Percentiles rank a stretch among this genome's conserved stretches.
phyloP scores from a whole-genome alignment of 2,329 filamentous ascomycete genomes.

The Ceratocystis ficicola region DNA sequence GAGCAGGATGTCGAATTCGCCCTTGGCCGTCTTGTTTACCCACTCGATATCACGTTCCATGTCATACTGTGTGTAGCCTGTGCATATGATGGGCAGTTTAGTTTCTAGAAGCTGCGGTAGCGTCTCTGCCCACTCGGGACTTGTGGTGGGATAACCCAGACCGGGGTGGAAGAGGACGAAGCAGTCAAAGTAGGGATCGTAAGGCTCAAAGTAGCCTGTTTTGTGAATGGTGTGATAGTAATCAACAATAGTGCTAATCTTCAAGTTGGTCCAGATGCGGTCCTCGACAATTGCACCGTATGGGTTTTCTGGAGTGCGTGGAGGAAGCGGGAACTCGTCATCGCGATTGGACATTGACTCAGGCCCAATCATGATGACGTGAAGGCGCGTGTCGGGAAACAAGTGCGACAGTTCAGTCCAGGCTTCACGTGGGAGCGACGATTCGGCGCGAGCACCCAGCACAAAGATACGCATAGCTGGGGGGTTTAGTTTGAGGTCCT shows the following conservation, averaged over 20 bases:
- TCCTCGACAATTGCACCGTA: constrained; percentile 93
- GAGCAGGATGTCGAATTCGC: constrained; percentile 84
- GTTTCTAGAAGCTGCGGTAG: constrained; percentile 84
- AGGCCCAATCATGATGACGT: constrained; percentile 87
- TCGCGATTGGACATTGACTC: constrained; percentile 94
- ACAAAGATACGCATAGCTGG: constrained; percentile 88
- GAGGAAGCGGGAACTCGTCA: constrained; percentile 79
- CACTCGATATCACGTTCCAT: constrained; percentile 87
- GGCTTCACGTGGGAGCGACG: constrained; percentile 80
- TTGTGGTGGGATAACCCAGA: constrained; percentile 82
- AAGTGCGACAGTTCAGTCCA: constrained; percentile 93
- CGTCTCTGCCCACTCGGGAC: constrained; percentile 88
- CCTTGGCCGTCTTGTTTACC: constrained; percentile 71
- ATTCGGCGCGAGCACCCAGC: constrained; percentile 91
- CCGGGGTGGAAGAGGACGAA: constrained; percentile 97
- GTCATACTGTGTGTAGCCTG: constrained; percentile 90
- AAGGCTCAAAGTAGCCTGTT: constrained; percentile 80
- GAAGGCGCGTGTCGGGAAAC: constrained; percentile 83
- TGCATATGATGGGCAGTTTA: constrained; percentile 86
- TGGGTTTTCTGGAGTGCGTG: constrained; percentile 72
- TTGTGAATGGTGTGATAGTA: constrained; percentile 96
- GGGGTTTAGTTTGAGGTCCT: constrained; percentile 69
- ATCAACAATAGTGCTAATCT: constrained; percentile 94
- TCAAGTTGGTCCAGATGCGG: constrained; percentile 74
- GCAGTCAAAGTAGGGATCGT: constrained; percentile 96